A percentile compares a stretch with the other conserved stretches of the same genome.
Evolutionary conservation across 495 filamentous ascomycete species (phyloP).

Genomic region (Lasiosphaeria miniovina): DNA sequence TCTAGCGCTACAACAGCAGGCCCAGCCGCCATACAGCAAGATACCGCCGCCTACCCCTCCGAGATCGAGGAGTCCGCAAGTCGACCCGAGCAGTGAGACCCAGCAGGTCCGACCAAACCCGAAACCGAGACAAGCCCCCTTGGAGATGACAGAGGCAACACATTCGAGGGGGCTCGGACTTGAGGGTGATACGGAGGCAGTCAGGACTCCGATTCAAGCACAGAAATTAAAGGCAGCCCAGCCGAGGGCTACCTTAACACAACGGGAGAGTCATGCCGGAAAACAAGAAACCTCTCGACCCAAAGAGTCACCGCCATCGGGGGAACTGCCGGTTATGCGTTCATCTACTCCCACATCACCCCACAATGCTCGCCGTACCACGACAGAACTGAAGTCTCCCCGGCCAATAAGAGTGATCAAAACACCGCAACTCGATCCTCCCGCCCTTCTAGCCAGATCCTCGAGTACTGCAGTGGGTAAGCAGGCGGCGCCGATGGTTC

Average conservation of each 20-base stretch:
- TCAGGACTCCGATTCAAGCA: not conserved
- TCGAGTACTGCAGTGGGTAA: conserved; percentile 2
- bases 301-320: not conserved
- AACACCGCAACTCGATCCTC: conserved; percentile 23
- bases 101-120: conserved; percentile 20
- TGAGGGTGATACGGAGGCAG: not conserved
- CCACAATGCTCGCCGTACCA: not conserved
- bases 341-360: conserved; percentile 11
- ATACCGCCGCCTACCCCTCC: conserved; percentile 10
- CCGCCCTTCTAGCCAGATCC: conserved; percentile 7
- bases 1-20: not conserved
- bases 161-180: not conserved
- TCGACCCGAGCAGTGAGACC: not conserved
- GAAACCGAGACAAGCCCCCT: not conserved
- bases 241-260: no score
- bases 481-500: not conserved
- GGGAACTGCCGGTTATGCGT: conserved; percentile 6
- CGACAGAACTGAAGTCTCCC: conserved; percentile 21
- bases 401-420: conserved; percentile 17
- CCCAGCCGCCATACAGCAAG: not conserved
- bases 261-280: no score
- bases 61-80: conserved; percentile 2
- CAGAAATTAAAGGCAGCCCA: not conserved
- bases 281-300: not conserved
- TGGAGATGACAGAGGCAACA: not conserved